Evolutionary conservation across 768 basidiomycete genomes (phyloP).

Genomic region (Thelephora aurantiotincta): DNA sequence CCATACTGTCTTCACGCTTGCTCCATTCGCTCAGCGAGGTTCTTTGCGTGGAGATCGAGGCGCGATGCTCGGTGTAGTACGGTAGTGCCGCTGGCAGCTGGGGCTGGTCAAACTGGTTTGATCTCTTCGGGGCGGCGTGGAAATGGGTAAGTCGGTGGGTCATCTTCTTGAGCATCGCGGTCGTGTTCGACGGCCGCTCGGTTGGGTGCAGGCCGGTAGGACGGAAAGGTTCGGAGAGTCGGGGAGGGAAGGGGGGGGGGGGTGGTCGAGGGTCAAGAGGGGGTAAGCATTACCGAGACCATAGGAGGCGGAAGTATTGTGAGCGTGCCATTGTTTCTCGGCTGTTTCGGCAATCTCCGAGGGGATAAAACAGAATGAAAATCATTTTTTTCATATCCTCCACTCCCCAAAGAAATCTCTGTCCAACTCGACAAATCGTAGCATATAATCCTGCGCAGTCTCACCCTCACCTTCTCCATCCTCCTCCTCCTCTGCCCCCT

Average conservation of each 20-base stretch:
- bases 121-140: constrained; percentile 9
- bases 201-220: no score
- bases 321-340: no score
- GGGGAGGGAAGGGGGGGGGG: no score
- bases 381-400: constrained; percentile 28
- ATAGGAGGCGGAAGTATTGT: no score
- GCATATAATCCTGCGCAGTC: constrained; percentile 76
- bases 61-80: constrained; percentile 31
- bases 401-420: constrained; percentile 63
- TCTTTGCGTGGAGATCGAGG: constrained; percentile 54
- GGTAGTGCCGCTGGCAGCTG: constrained; percentile 6
- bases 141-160: constrained; percentile 18
- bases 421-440: constrained; percentile 46
- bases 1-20: constrained; percentile 9
- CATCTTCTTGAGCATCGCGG: constrained; percentile 18
- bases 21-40: constrained; percentile 43
- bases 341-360: no score
- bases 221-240: no score
- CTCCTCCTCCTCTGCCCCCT: constrained; percentile 15
- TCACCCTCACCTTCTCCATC: constrained; percentile 60
- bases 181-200: no score
- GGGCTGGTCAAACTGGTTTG: constrained; percentile 5
- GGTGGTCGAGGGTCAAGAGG: no score
- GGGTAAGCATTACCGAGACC: no score
- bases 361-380: not conserved